Percentiles rank a stretch among this genome's conserved stretches.
phyloP scores from a whole-genome alignment of 2,329 filamentous ascomycete genomes.

The Aspergillus brunneoviolaceus region DNA sequence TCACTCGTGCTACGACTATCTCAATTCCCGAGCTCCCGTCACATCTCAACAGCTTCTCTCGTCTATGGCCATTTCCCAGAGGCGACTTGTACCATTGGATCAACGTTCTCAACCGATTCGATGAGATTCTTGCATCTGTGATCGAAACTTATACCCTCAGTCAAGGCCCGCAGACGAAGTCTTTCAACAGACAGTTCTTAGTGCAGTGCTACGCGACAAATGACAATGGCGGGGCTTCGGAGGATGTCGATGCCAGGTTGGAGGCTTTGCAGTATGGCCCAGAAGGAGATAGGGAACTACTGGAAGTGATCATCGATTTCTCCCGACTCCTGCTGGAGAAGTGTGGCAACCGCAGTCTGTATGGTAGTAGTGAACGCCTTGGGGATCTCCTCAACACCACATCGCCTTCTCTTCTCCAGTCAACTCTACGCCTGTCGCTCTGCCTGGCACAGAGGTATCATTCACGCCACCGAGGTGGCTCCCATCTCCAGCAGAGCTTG shows the following conservation, averaged over 20 bases:
- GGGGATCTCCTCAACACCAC: conserved; percentile 88
- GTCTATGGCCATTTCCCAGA: conserved; percentile 89
- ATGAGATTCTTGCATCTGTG: conserved; percentile 79
- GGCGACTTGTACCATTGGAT: conserved; percentile 99
- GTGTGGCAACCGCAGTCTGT: conserved; percentile 94
- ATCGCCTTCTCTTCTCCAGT: conserved; percentile 73
- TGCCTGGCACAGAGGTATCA: conserved; percentile 91
- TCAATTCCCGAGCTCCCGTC: conserved; percentile 75
- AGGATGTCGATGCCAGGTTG: conserved; percentile 56
- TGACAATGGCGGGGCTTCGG: conserved; percentile 58
- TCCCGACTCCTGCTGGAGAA: conserved; percentile 86
- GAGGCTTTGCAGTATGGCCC: conserved; percentile 61
- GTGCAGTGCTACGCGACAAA: conserved; percentile 53
- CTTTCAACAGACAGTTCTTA: conserved; percentile 58
- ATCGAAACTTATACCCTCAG: conserved; percentile 76
- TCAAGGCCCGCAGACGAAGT: conserved; percentile 74
- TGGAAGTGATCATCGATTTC: conserved; percentile 80
- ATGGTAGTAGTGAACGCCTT: conserved; percentile 86
- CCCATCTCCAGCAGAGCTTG: conserved; percentile 68
- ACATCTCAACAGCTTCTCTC: conserved; percentile 76
- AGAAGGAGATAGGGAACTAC: conserved; percentile 77
- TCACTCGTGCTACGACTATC: conserved; percentile 61
- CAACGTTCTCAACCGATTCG: conserved; percentile 86
- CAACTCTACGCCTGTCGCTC: conserved; percentile 75
- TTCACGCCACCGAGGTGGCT: conserved; percentile 74